Percentiles rank a stretch among this genome's conserved stretches.
phyloP scores from a whole-genome alignment of 371 early-diverging fungal genomes.

The Actinomortierella wolfii region DNA sequence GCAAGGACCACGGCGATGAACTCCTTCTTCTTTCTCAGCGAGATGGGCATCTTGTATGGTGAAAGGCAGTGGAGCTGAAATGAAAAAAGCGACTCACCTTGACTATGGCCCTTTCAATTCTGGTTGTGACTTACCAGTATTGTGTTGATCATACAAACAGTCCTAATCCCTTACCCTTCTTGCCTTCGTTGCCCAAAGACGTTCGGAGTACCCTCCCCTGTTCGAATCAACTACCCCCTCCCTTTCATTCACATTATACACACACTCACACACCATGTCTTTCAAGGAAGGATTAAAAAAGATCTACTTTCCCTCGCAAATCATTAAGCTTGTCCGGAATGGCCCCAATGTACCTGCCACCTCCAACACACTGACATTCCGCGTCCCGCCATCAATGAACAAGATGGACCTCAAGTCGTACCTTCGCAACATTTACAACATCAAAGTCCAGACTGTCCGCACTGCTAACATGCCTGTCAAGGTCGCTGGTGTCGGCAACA shows the following conservation, averaged over 20 bases:
- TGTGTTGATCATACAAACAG: slow-evolving; percentile 1
- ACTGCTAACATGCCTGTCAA: slow-evolving; percentile 77
- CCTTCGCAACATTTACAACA: slow-evolving; percentile 84
- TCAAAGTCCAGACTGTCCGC: slow-evolving; percentile 85
- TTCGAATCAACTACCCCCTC: neutral
- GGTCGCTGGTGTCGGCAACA: slow-evolving; percentile 57
- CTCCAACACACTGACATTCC: slow-evolving; percentile 90
- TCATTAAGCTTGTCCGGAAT: slow-evolving; percentile 85
- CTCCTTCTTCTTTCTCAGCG: slow-evolving; percentile 40
- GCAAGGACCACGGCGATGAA: slow-evolving; percentile 83
- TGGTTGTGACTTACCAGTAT: too few relatives aligned
- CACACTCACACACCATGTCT: slow-evolving; percentile 21
- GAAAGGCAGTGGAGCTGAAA: too few relatives aligned
- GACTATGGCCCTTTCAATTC: too few relatives aligned
- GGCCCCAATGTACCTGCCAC: slow-evolving; percentile 70
- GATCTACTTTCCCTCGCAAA: slow-evolving; percentile 90
- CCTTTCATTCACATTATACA: neutral
- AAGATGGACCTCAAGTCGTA: slow-evolving; percentile 94
- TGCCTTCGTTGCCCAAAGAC: neutral
- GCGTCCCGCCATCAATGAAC: slow-evolving; percentile 89
- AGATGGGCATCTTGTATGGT: too few relatives aligned
- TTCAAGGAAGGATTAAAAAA: slow-evolving; percentile 62
- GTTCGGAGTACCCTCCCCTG: neutral
- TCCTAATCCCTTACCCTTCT: slow-evolving; percentile 4
- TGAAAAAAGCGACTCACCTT: neutral